Evolutionary conservation across 345 rosid species (phyloP).

Genomic region (Populus ilicifolia): DNA sequence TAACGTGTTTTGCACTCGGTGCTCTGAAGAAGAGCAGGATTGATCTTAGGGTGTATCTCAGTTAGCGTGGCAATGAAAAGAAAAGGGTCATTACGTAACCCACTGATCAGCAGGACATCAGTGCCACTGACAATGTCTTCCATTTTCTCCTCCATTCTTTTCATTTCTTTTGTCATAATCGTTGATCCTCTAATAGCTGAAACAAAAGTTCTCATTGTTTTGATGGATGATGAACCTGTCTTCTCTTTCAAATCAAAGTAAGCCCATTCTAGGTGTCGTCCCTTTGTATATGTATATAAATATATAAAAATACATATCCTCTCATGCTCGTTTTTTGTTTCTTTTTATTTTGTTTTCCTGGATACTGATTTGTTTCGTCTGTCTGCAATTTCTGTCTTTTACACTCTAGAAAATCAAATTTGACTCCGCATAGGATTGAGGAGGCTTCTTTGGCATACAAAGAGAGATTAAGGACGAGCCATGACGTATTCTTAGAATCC

Average conservation of each 20-base stretch:
- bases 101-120: no score
- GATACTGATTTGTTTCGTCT: not conserved
- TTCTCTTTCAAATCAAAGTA: conserved; percentile 23
- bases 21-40: not conserved
- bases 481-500: conserved; percentile 32
- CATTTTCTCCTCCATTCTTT: not conserved
- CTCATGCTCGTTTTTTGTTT: not conserved
- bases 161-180: conserved; percentile 5
- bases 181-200: conserved; percentile 5
- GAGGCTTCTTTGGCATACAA: conserved; percentile 19
- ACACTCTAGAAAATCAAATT: no score
- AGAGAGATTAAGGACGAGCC: conserved; percentile 23
- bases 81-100: not conserved
- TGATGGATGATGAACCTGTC: conserved; percentile 34
- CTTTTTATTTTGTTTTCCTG: not conserved
- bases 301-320: not conserved
- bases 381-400: not conserved
- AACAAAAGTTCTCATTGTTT: conserved; percentile 36
- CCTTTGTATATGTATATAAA: not conserved
- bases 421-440: conserved; percentile 6
- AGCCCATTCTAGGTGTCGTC: conserved; percentile 11
- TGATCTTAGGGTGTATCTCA: no score
- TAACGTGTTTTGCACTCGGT: not conserved
- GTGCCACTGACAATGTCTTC: conserved; percentile 15
- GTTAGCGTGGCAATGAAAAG: not conserved